phyloP scores from a whole-genome alignment of 139 green algal species.

The Mesotaenium endlicherianum region DNA sequence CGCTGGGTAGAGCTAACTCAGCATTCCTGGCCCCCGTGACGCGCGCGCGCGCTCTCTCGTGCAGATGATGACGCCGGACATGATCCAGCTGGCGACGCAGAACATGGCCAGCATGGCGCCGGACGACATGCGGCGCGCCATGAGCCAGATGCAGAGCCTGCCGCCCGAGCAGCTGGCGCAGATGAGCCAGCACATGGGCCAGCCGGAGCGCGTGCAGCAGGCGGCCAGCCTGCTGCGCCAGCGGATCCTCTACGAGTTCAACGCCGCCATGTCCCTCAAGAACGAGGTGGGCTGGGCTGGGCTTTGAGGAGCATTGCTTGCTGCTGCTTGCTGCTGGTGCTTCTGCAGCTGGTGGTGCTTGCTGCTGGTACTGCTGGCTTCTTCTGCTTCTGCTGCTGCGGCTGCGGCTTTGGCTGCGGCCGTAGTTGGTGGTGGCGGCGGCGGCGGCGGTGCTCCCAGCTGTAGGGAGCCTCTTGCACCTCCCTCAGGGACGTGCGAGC shows the following conservation, averaged over 20 bases:
- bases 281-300: slow-evolving; percentile 6
- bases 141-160: slow-evolving; percentile 22
- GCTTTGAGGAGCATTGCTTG: background rate
- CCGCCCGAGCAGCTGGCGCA: slow-evolving; percentile 17
- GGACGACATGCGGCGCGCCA: slow-evolving; percentile 15
- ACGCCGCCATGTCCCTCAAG: slow-evolving; percentile 6
- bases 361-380: background rate
- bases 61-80: slow-evolving; percentile 43
- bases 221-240: background rate
- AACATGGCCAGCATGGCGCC: slow-evolving; percentile 28
- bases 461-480: background rate
- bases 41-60: background rate
- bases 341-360: background rate
- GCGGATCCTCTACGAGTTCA: slow-evolving; percentile 12
- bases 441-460: no score
- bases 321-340: background rate
- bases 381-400: background rate
- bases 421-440: no score
- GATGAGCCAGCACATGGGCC: background rate
- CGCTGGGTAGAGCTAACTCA: no score
- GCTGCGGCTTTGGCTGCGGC: no score
- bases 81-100: slow-evolving; percentile 17
- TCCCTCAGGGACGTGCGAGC: no score
- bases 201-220: background rate
- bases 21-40: no score